Evolutionary conservation across 2,329 filamentous ascomycete species (phyloP).

Genomic region (Rosellinia necatrix): DNA sequence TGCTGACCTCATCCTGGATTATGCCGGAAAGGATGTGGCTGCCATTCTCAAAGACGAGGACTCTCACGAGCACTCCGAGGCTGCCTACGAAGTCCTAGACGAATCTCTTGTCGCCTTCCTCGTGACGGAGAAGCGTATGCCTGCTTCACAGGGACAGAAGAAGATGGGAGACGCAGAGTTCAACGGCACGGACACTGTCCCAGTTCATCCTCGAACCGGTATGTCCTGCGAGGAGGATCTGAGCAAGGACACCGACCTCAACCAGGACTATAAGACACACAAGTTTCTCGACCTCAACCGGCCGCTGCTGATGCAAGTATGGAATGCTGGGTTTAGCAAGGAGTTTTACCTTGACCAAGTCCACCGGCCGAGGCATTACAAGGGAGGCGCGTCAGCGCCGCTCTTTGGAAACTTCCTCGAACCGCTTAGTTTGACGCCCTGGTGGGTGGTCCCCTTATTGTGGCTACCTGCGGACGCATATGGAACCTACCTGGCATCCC

Average conservation of each 20-base stretch:
- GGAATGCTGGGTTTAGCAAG: constrained; percentile 85
- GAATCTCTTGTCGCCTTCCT: constrained; percentile 86
- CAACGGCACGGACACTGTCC: constrained; percentile 38
- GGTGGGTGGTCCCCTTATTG: constrained; percentile 83
- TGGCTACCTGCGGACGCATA: constrained; percentile 85
- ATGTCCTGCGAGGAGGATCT: constrained; percentile 90
- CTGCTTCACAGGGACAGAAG: constrained; percentile 43
- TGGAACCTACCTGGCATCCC: constrained; percentile 67
- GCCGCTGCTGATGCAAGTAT: constrained; percentile 86
- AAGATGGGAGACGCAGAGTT: constrained; percentile 43
- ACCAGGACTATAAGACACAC: constrained; percentile 80
- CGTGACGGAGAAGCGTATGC: constrained; percentile 57
- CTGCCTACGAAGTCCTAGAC: constrained; percentile 94
- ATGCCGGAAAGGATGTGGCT: constrained; percentile 84
- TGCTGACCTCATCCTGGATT: constrained; percentile 83
- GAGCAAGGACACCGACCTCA: constrained; percentile 79
- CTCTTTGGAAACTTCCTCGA: constrained; percentile 99
- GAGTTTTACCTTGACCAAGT: constrained; percentile 98
- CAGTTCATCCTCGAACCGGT: constrained; percentile 71
- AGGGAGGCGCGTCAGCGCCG: constrained; percentile 87
- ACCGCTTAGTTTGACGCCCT: constrained; percentile 91
- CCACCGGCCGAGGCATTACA: constrained; percentile 94
- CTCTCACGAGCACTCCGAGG: constrained; percentile 86
- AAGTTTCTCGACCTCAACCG: constrained; percentile 90
- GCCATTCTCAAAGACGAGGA: constrained; percentile 80